Percentiles rank a stretch among this genome's conserved stretches.
Evolutionary conservation across 371 early-diverging fungal species (phyloP).

Genomic region (Dichotomocladium elegans): DNA sequence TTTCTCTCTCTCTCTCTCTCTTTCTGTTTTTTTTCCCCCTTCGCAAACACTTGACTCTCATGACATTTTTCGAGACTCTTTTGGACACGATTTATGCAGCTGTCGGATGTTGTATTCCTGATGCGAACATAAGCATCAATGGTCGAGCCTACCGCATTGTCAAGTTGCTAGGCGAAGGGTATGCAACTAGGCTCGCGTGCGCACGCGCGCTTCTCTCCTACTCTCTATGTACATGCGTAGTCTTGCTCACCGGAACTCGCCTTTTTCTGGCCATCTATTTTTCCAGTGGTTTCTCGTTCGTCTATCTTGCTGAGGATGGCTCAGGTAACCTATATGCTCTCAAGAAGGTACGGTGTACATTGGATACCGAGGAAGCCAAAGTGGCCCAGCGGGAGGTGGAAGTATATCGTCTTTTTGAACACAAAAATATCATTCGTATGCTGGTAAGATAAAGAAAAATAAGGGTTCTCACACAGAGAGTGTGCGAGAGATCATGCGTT

Average conservation of each 20-base stretch:
- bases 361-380: constrained; percentile 53
- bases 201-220: too few relatives aligned
- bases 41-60: too few relatives aligned
- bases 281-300: constrained; percentile 70
- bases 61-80: constrained; percentile 31
- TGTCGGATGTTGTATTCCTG: constrained; percentile 52
- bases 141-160: constrained; percentile 55
- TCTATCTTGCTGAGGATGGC: constrained; percentile 66
- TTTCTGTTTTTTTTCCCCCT: too few relatives aligned
- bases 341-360: constrained; percentile 67
- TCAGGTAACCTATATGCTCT: constrained; percentile 56
- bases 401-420: constrained; percentile 58
- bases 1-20: too few relatives aligned
- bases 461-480: not conserved
- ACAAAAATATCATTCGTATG: constrained; percentile 67
- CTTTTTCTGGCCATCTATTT: not conserved
- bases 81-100: constrained; percentile 39
- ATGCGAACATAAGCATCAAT: constrained; percentile 53
- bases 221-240: not conserved
- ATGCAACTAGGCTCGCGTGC: constrained; percentile 7
- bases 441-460: constrained; percentile 42
- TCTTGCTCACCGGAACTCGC: not conserved
- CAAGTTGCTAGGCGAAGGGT: constrained; percentile 73
- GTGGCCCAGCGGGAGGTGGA: constrained; percentile 68
- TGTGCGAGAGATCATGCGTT: not conserved